These are phyloP conservation scores for Chlorella sorokiniana DNA, from an alignment of 139 green algal species.

Conservation along the genomic window DNA sequence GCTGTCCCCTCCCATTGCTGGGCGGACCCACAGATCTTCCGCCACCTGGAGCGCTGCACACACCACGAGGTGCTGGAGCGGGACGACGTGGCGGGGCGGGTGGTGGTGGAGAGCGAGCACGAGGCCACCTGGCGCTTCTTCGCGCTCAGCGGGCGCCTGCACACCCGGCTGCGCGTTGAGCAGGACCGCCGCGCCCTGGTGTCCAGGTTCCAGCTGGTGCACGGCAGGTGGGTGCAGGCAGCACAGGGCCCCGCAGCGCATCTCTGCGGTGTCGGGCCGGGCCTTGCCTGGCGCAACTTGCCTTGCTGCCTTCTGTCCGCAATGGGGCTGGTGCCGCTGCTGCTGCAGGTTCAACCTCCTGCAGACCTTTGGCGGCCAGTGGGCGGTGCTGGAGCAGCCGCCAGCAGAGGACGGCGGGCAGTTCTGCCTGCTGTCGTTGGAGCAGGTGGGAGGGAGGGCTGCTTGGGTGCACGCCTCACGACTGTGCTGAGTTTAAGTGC, in stretches of 20 bases:
- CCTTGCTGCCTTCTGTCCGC: neutral
- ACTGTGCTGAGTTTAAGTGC: neutral
- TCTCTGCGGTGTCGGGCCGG: neutral
- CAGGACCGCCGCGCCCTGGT: neutral
- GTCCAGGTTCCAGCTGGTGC: neutral
- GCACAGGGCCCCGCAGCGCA: neutral
- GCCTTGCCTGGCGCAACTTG: neutral
- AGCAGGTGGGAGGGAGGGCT: neutral
- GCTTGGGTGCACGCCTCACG: neutral
- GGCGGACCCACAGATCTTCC: neutral
- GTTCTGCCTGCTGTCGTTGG: neutral
- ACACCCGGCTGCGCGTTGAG: slow-evolving; percentile 7
- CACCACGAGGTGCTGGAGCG: neutral
- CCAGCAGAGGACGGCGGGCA: neutral
- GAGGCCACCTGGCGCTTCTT: neutral
- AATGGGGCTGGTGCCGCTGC: neutral
- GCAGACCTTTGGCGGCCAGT: neutral
- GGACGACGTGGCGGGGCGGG: neutral
- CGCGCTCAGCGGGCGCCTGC: neutral
- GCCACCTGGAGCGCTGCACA: slow-evolving; percentile 13
- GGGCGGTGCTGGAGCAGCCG: slow-evolving; percentile 3
- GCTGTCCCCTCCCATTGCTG: neutral
- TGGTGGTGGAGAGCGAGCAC: slow-evolving; percentile 27
- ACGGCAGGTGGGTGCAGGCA: neutral
- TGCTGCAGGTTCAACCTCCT: slow-evolving; percentile 7